Evolutionary conservation across 75 land plant species (phyloP).

Genomic region (Selaginella tamariscina): DNA sequence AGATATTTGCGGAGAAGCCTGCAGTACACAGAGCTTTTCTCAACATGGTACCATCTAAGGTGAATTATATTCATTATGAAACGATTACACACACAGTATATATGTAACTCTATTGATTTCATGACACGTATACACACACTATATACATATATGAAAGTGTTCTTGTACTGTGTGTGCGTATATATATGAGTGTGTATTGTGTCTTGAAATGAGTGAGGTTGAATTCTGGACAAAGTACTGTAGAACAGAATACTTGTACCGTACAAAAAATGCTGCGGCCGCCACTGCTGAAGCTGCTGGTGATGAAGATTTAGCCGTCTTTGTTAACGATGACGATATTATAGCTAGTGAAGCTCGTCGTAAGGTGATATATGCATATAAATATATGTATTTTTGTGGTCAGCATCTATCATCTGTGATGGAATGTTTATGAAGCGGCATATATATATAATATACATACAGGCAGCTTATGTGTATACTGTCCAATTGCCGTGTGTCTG

Average conservation of each 20-base stretch:
- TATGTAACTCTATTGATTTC: too few relatives aligned
- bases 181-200: too few relatives aligned
- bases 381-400: background rate
- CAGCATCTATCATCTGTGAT: background rate
- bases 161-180: too few relatives aligned
- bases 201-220: conserved; percentile 72
- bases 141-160: too few relatives aligned
- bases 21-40: conserved; percentile 89
- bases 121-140: too few relatives aligned
- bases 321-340: conserved; percentile 73
- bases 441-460: background rate
- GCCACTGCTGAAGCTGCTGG: conserved; percentile 96
- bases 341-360: conserved; percentile 53
- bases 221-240: conserved; percentile 95
- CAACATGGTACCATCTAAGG: conserved; percentile 67
- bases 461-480: too few relatives aligned
- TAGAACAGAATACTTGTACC: conserved; percentile 73
- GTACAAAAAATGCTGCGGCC: conserved; percentile 62
- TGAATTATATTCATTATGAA: conserved; percentile 8
- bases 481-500: too few relatives aligned
- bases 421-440: background rate
- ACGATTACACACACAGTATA: background rate
- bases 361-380: conserved; percentile 29
- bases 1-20: conserved; percentile 97
- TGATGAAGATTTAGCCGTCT: conserved; percentile 92